phyloP scores from a whole-genome alignment of 129 eudicot species.

The Helianthus tuberosus region DNA sequence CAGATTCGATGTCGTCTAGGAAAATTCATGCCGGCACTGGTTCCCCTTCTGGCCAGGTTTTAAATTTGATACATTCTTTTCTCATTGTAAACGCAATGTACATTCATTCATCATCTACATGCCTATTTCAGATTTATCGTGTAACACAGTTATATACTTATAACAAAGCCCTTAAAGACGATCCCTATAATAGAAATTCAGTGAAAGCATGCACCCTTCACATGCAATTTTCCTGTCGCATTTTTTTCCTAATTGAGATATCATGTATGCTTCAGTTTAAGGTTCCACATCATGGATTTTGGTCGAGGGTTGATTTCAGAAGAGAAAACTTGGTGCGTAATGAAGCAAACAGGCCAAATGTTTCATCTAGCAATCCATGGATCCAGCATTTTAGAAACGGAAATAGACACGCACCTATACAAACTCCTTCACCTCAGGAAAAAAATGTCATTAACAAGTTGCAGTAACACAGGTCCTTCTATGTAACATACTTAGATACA shows the following conservation, averaged over 20 bases:
- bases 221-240: not conserved
- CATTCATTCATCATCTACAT: not conserved
- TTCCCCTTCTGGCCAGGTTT: conserved; percentile 56
- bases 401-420: conserved; percentile 23
- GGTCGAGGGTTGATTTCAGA: conserved; percentile 49
- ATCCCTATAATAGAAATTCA: too few species aligned
- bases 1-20: conserved; percentile 41
- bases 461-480: conserved; percentile 42
- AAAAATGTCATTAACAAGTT: conserved; percentile 28
- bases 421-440: conserved; percentile 12
- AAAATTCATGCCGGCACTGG: conserved; percentile 23
- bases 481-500: conserved; percentile 2
- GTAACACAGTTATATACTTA: not conserved
- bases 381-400: conserved; percentile 55
- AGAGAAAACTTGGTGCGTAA: conserved; percentile 36
- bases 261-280: conserved; percentile 44
- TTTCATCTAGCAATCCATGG: conserved; percentile 53
- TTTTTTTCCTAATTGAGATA: not conserved
- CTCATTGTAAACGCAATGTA: not conserved
- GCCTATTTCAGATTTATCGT: not conserved
- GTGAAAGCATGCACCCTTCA: not conserved
- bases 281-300: conserved; percentile 58
- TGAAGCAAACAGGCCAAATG: conserved; percentile 29
- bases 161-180: too few species aligned
- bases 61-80: not conserved